Evolutionary conservation across 2,329 filamentous ascomycete species (phyloP).

Genomic region (Colletotrichum lupini): DNA sequence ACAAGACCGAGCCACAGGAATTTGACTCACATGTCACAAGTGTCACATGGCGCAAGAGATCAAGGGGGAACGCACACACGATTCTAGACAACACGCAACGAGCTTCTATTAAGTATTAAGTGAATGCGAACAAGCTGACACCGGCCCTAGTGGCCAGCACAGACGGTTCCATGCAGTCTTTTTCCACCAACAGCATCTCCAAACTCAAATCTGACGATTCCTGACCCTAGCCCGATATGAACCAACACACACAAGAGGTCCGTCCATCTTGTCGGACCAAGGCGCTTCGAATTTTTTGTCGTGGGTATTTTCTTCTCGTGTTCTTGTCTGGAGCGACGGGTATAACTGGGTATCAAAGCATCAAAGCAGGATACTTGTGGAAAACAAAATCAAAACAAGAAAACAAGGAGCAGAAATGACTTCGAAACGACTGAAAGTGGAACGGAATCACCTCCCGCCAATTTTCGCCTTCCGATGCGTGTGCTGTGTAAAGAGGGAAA

Average conservation of each 20-base stretch:
- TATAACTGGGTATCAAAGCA: slow-evolving; percentile 52
- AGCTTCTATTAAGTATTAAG: slow-evolving; percentile 57
- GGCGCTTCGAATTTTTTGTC: slow-evolving; percentile 39
- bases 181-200: slow-evolving; percentile 34
- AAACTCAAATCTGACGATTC: slow-evolving; percentile 35
- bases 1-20: neutral
- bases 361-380: slow-evolving; percentile 42
- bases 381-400: slow-evolving; percentile 38
- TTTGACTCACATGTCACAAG: slow-evolving; percentile 3
- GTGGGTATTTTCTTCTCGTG: slow-evolving; percentile 39
- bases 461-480: slow-evolving; percentile 33
- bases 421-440: slow-evolving; percentile 37
- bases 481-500: slow-evolving; percentile 39
- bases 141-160: slow-evolving; percentile 36
- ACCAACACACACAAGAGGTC: slow-evolving; percentile 35
- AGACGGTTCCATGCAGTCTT: slow-evolving; percentile 31
- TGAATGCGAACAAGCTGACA: slow-evolving; percentile 40
- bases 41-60: neutral
- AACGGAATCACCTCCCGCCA: slow-evolving; percentile 34
- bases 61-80: neutral
- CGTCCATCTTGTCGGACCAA: slow-evolving; percentile 35
- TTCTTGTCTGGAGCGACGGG: slow-evolving; percentile 39
- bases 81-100: slow-evolving; percentile 44
- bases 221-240: slow-evolving; percentile 32
- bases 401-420: slow-evolving; percentile 35